Evolutionary conservation across 2,329 filamentous ascomycete species (phyloP), one percentile per base, ranked within the genome.

Genomic region (Fusarium sp.): DNA sequence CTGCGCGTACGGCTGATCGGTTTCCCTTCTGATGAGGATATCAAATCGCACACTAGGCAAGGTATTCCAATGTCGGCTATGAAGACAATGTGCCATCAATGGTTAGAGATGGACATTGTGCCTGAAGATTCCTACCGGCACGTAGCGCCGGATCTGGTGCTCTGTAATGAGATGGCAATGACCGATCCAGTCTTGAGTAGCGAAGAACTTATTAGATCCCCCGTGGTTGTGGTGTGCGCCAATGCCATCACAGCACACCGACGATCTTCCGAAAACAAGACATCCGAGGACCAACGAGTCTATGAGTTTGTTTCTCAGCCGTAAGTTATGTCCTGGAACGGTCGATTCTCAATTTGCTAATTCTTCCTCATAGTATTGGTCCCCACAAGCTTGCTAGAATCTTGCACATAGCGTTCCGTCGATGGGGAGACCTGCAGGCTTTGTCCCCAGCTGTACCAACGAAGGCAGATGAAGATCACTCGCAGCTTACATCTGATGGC

Each of bases 241-340:
- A 76, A 75, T 53, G 71, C 76, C 6, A 56, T 77, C 7, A 68
- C 72, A 7, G 78, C 77, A 2, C 74, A 77, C 39, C 65, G 63
- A 11, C 48, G 60, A 38, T 69, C 56, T 48, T 72, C 51, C n/a
- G 67, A 62, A 4, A 62, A 68, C 42, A 59, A 70, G 19, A 47
- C 49, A 24, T 53, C 50, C 11, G 63, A 62, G n/a, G 57, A 53
- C 14, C 57, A 49, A 17, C 69, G 68, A 10, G 68, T 78, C 3
- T 73, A 78, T n/a, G 79, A 80, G 50, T 79, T 78, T 49, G 74
- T 80, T 26, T 78, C 78, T 6, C 79, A 79, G 26, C 79, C 79
- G 74, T 78, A 62, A 71, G 78, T 76, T 17, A 7, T 2, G 11
- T 4, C n/a, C 4, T 11, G 4, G 7, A 2, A 28, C n/a, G 28